Evolutionary conservation across 179 eudicot genomes (phyloP).

Genomic region (Nepenthes alata): DNA sequence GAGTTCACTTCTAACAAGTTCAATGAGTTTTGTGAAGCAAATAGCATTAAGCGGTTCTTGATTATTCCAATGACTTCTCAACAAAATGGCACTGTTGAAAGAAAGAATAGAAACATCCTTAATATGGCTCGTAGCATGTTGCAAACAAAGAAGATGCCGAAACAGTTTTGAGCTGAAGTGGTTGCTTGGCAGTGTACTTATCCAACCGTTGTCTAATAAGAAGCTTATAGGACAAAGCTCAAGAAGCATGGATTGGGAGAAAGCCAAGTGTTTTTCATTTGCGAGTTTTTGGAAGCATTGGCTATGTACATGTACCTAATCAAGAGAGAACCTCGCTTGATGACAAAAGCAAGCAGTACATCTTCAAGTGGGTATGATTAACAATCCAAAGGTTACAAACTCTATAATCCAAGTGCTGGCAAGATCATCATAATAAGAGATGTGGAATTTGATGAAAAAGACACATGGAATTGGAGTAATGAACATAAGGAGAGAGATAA

Average conservation of each 20-base stretch:
- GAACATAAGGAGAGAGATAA: too few relatives aligned
- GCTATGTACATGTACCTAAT: too few relatives aligned
- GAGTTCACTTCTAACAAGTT: not conserved
- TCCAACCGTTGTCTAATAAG: slow-evolving; percentile 4
- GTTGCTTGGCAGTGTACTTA: not conserved
- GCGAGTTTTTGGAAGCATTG: too few relatives aligned
- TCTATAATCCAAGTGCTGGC: not conserved
- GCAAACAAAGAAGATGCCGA: slow-evolving; percentile 5
- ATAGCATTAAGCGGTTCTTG: not conserved
- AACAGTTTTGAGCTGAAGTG: slow-evolving; percentile 4
- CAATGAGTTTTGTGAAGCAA: not conserved
- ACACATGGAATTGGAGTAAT: too few relatives aligned
- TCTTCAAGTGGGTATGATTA: not conserved
- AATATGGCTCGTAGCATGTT: slow-evolving; percentile 6
- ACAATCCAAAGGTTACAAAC: not conserved
- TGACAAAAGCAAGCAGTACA: too few relatives aligned
- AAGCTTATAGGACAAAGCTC: not conserved
- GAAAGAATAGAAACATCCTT: not conserved
- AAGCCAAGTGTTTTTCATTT: too few relatives aligned
- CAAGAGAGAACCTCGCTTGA: too few relatives aligned
- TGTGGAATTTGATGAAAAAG: too few relatives aligned
- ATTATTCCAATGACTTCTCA: not conserved
- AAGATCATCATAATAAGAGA: not conserved
- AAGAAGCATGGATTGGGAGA: slow-evolving; percentile 6
- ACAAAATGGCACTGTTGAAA: not conserved